A percentile compares a stretch with the other conserved stretches of the same genome.
phyloP scores from a whole-genome alignment of 495 filamentous ascomycete species.

The Hyaloscypha variabilis region DNA sequence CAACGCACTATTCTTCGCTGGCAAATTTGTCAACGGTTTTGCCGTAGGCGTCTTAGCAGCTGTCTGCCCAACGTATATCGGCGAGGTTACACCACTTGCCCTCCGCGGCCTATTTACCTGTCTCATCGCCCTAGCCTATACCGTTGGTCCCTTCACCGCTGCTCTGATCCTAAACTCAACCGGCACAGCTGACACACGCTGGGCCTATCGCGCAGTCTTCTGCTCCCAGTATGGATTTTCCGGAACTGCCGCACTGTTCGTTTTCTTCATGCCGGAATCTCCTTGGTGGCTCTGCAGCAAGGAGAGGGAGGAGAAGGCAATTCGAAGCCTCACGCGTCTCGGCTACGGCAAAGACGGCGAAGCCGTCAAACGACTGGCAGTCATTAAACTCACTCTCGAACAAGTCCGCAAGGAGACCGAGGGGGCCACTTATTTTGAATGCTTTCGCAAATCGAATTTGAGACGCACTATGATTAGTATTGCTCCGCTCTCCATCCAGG shows the following conservation, averaged over 20 bases:
- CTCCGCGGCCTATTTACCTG: slow-evolving; percentile 35
- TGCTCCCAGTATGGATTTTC: slow-evolving; percentile 34
- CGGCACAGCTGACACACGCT: slow-evolving; percentile 31
- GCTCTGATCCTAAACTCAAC: slow-evolving; percentile 34
- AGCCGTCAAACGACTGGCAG: slow-evolving; percentile 7
- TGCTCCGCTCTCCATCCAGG: slow-evolving; percentile 35
- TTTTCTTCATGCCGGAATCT: slow-evolving; percentile 29
- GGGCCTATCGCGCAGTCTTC: slow-evolving; percentile 39
- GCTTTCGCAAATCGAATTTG: slow-evolving; percentile 37
- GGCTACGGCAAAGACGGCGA: slow-evolving; percentile 15
- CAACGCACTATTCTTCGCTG: slow-evolving; percentile 36
- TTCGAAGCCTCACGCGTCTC: slow-evolving; percentile 30
- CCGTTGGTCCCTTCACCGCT: slow-evolving; percentile 33
- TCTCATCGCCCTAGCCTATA: slow-evolving; percentile 30
- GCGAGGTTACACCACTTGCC: slow-evolving; percentile 36
- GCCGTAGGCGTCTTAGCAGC: slow-evolving; percentile 31
- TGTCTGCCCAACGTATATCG: slow-evolving; percentile 34
- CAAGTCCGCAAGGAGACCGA: slow-evolving; percentile 35
- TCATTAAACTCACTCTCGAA: slow-evolving; percentile 25
- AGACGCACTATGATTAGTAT: slow-evolving; percentile 39
- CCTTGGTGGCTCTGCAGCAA: slow-evolving; percentile 30
- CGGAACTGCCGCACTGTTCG: slow-evolving; percentile 26
- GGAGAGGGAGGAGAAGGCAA: slow-evolving; percentile 39
- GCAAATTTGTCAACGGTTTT: slow-evolving; percentile 38
- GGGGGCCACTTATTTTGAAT: slow-evolving; percentile 38